Conservation (phyloP, 306 rosid species). For the Cicer arietinum region DNA sequence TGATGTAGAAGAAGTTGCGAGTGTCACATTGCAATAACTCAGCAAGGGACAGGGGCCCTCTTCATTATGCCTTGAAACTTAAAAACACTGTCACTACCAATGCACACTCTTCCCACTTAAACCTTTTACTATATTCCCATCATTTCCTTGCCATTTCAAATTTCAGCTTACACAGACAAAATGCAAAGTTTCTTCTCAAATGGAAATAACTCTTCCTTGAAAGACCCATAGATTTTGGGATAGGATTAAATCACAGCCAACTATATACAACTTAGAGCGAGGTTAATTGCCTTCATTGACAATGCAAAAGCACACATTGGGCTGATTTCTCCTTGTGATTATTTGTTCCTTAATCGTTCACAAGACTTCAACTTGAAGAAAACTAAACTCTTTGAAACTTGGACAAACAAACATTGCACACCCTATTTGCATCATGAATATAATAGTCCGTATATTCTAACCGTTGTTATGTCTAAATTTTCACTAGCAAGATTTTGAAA, state of each 20-base stretch:
- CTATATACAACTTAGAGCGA: not conserved
- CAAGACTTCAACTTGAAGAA: not conserved
- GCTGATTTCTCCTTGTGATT: not conserved
- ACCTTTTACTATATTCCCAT: constrained; percentile 82
- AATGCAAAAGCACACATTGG: not conserved
- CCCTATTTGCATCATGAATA: not conserved
- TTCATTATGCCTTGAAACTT: constrained; percentile 48
- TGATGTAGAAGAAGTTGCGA: constrained; percentile 88
- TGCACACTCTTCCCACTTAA: constrained; percentile 58
- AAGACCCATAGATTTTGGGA: not conserved
- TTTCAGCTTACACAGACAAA: not conserved
- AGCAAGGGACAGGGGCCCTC: constrained; percentile 78
- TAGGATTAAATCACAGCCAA: not conserved
- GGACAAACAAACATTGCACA: not conserved
- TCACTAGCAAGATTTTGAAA: not conserved
- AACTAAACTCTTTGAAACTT: not conserved
- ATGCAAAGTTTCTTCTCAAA: not conserved
- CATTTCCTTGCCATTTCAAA: constrained; percentile 58
- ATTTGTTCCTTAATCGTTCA: not conserved
- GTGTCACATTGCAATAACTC: constrained; percentile 68
- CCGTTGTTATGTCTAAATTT: not conserved
- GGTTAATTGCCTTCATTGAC: not conserved
- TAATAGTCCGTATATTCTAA: not conserved
- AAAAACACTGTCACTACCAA: constrained; percentile 50
- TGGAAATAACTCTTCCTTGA: not conserved